These are phyloP conservation scores for Phytopythium delawarense DNA, from an alignment of 352 stramenopile species.

Conservation along the genomic window DNA sequence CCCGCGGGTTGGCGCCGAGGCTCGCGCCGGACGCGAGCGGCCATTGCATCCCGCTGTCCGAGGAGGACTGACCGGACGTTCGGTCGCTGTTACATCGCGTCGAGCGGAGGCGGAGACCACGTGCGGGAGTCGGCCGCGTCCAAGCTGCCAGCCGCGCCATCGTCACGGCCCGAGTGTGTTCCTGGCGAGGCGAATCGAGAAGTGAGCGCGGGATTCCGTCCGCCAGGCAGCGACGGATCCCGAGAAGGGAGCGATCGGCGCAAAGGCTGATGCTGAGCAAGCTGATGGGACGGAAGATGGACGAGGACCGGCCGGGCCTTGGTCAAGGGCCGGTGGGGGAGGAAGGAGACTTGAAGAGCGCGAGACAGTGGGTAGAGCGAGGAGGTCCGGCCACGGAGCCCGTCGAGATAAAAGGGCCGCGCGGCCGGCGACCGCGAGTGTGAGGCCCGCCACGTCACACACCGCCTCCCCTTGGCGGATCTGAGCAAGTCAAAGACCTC, in stretches of 20 bases:
- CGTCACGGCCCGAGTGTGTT: background rate
- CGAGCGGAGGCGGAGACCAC: background rate
- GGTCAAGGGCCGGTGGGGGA: background rate
- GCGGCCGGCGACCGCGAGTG: background rate
- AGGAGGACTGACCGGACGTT: background rate
- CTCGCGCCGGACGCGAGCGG: background rate
- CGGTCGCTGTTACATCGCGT: background rate
- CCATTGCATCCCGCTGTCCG: background rate
- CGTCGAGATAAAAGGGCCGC: background rate
- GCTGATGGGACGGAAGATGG: background rate
- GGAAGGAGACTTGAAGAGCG: conserved; percentile 7
- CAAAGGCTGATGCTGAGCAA: too few relatives aligned
- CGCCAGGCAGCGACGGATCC: background rate
- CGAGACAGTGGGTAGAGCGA: conserved; percentile 1
- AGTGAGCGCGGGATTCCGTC: background rate
- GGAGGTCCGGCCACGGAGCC: conserved; percentile 2
- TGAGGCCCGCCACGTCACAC: conserved; percentile 10
- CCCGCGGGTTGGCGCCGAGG: background rate
- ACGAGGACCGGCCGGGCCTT: background rate
- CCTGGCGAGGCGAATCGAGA: conserved; percentile 1
- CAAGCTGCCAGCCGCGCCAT: background rate
- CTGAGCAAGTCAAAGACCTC: background rate
- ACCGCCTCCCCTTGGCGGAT: background rate
- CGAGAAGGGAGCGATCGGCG: too few relatives aligned
- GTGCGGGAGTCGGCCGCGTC: background rate